Evolutionary conservation across 768 basidiomycete genomes (phyloP).

Genomic region (Russula virescens): DNA sequence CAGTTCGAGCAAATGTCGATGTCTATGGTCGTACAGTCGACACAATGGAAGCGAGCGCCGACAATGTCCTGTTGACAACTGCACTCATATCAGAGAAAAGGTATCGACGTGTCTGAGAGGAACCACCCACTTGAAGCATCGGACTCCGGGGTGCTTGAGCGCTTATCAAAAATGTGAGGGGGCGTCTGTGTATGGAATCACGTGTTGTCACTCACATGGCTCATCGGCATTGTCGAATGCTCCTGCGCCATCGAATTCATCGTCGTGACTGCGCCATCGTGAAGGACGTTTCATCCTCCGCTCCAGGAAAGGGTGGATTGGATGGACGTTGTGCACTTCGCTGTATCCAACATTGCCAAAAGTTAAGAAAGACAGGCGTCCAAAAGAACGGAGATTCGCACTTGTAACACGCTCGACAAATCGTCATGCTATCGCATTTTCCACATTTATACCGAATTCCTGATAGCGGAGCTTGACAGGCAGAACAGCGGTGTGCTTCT

Average conservation of each 20-base stretch:
- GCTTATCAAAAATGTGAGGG: conserved; percentile 9
- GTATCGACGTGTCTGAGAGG: not conserved
- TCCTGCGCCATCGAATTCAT: conserved; percentile 26
- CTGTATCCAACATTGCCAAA: conserved; percentile 35
- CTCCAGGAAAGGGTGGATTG: conserved; percentile 77
- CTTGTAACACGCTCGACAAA: conserved; percentile 85
- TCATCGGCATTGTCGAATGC: conserved; percentile 13
- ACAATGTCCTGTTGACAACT: conserved; percentile 89
- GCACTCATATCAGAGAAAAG: not conserved
- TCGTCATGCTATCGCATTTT: conserved; percentile 69
- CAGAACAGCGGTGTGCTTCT: conserved; percentile 72
- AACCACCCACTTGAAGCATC: conserved; percentile 22
- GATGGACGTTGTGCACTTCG: conserved; percentile 89
- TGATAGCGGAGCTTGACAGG: conserved; percentile 59
- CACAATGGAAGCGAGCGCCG: conserved; percentile 90
- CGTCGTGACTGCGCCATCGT: conserved; percentile 39
- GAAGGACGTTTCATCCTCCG: conserved; percentile 56
- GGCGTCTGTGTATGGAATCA: not conserved
- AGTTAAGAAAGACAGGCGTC: conserved; percentile 1
- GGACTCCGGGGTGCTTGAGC: conserved; percentile 22
- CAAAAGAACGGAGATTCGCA: conserved; percentile 30
- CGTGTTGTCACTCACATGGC: conserved; percentile 13
- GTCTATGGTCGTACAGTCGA: conserved; percentile 48
- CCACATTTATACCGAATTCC: conserved; percentile 79
- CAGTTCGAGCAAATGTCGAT: conserved; percentile 85